These are phyloP conservation scores for Beauveria sp. DNA, from an alignment of 2,329 filamentous ascomycete species.

Conservation along the genomic window DNA sequence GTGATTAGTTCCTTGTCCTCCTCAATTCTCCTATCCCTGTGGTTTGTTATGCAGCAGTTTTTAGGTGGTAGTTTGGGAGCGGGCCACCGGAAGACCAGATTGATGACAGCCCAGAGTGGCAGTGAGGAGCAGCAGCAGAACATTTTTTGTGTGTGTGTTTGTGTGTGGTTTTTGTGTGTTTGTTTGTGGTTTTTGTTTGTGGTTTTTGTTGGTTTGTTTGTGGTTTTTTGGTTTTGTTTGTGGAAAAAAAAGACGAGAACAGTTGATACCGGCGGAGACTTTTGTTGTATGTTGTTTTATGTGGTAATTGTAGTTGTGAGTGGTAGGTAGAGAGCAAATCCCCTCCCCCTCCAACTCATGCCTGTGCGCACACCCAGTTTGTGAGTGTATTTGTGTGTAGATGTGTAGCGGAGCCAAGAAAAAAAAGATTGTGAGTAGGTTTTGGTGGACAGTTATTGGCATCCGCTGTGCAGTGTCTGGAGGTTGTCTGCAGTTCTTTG, in stretches of 20 bases:
- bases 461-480: not conserved
- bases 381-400: not conserved
- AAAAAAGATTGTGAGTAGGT: not conserved
- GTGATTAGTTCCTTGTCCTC: too few relatives aligned
- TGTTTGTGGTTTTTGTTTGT: not conserved
- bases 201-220: not conserved
- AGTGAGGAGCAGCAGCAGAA: not conserved
- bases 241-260: not conserved
- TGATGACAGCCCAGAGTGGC: not conserved
- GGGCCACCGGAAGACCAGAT: not conserved
- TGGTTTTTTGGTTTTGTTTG: not conserved
- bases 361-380: not conserved
- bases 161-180: not conserved
- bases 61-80: too few relatives aligned
- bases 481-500: not conserved
- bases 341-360: not conserved
- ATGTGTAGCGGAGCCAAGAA: not conserved
- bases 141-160: too few relatives aligned
- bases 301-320: not conserved
- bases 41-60: too few relatives aligned
- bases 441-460: not conserved
- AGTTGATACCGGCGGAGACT: not conserved
- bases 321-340: not conserved
- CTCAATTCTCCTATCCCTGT: too few relatives aligned
- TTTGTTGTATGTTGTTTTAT: not conserved